These are phyloP conservation scores for Paecilomyces niveus DNA, from an alignment of 2,329 filamentous ascomycete species.

Conservation along the genomic window DNA sequence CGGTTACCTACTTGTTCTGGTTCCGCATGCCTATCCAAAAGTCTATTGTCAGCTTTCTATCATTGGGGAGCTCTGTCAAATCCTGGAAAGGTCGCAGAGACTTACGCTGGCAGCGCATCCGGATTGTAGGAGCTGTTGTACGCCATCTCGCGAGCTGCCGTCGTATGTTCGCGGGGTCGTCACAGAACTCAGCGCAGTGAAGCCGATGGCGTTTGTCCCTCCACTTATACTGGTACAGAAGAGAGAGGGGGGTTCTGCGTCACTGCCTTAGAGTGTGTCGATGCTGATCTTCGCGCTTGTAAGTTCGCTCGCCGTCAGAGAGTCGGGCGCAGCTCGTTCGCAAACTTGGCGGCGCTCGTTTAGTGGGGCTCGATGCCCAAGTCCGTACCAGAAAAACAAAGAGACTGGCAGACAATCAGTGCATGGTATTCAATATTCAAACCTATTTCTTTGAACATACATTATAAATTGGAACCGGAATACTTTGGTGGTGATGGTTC, in stretches of 20 bases:
- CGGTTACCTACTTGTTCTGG: constrained; percentile 55
- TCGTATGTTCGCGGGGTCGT: background rate
- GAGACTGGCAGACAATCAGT: background rate
- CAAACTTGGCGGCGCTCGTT: background rate
- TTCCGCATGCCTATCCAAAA: constrained; percentile 58
- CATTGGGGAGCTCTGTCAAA: background rate
- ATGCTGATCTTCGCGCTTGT: background rate
- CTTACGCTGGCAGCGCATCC: constrained; percentile 86
- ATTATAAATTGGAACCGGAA: background rate
- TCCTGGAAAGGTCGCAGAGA: constrained; percentile 14
- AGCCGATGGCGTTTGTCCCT: background rate
- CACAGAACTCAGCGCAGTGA: background rate
- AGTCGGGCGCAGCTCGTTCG: background rate
- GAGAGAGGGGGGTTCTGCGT: background rate
- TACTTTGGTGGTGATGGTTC: background rate
- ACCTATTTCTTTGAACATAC: background rate
- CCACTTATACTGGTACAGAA: background rate
- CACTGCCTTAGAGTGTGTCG: background rate
- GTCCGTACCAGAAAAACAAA: background rate
- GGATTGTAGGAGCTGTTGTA: constrained; percentile 93
- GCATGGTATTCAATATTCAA: background rate
- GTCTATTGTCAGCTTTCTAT: background rate
- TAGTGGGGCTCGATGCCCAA: background rate
- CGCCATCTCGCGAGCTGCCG: constrained; percentile 55
- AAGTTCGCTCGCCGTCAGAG: background rate